Evolutionary conservation across 2,329 filamentous ascomycete species (phyloP).

Genomic region (Fusarium coicis): DNA sequence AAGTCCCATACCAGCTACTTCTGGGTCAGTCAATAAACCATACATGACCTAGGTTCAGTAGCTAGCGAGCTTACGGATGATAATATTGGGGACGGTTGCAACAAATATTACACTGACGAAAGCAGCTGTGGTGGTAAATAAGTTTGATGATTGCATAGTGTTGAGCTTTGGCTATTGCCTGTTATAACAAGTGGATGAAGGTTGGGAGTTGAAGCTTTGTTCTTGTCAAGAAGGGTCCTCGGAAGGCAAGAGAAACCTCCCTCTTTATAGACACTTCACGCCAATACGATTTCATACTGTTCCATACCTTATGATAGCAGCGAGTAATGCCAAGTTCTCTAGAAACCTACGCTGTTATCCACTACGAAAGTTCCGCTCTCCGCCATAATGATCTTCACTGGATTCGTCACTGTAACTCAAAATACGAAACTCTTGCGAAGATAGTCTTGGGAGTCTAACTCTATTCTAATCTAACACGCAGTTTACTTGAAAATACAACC

Average conservation of each 20-base stretch:
- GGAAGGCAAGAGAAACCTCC: neutral
- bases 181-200: neutral
- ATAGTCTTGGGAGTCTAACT: neutral
- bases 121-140: no score
- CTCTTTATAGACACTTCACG: neutral
- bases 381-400: no score
- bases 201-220: neutral
- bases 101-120: neutral
- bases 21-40: neutral
- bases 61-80: no score
- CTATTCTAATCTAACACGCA: neutral
- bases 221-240: neutral
- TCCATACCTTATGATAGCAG: no score
- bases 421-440: no score
- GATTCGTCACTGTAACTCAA: no score
- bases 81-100: no score
- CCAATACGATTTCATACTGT: no score
- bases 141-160: neutral
- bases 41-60: no score
- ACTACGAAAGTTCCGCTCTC: no score
- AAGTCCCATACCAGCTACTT: neutral
- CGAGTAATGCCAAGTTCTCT: no score
- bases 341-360: no score
- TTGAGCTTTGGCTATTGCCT: neutral
- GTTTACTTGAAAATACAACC: rapidly evolving